Base-by-base conservation (phyloP, 345 rosid species). In the Kernera saxatilis region DNA sequence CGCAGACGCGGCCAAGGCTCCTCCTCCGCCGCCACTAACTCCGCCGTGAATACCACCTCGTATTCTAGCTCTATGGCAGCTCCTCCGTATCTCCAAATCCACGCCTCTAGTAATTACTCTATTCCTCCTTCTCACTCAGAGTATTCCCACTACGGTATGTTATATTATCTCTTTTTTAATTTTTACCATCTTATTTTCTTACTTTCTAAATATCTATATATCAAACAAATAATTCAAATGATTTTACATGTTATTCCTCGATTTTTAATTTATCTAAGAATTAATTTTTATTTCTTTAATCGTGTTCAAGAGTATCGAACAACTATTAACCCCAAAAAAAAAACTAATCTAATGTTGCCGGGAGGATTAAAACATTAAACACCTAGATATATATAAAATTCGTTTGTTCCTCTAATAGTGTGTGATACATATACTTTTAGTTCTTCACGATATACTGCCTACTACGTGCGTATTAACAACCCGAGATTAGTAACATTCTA, bases 1-100 rank as follows among this genome's bases (percentile, higher is more conserved):
- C 82, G 93, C 5, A 54, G 89, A 64, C 81, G 86, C 2, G 79
- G 65, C 15, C 74, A 69, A 75, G 32, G 18, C 49, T 67, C 73
- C 27, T 65, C 66, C 36, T 48, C 77, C 8, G 23, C 62, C n/a
- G 8, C 13, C n/a, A 19, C 18, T 18, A 35, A 7, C 37, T 18
- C 59, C 49, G 14, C 18, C 7, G 64, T 17, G 3, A 62, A 62
- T 43, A 35, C 55, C 39, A 33, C 71, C 13, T 52, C 71, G 27
- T 50, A 49, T 15, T 33, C 69, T 8, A 64, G 2, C 4, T 72
- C 76, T 17, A 45, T 55, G 72, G 21, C 44, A 5, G 22, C 77
- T 72, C 56, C 64, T 37, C 36, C 69, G 7, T 67, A 67, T 52
- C 48, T n/a, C 53, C 71, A 73, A 72, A 0, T 15, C 37, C 11